Conservation (phyloP, 768 basidiomycete genomes). For the Tylopilus sp. region DNA sequence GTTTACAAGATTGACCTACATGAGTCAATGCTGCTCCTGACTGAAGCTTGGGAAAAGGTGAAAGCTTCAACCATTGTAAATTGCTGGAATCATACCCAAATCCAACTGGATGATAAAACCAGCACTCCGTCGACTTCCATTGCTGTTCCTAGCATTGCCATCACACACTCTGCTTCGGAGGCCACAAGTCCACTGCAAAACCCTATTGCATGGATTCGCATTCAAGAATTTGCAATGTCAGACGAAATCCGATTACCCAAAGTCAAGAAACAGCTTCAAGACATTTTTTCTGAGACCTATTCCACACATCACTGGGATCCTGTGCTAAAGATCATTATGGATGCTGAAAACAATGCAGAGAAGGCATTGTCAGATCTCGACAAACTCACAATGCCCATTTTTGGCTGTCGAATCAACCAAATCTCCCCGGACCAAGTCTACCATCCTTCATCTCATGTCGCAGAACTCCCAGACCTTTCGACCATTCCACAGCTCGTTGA, state of each 20-base stretch:
- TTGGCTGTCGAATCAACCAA: not conserved
- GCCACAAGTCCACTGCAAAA: not conserved
- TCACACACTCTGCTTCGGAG: too few relatives aligned
- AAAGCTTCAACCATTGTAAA: not conserved
- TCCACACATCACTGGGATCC: not conserved
- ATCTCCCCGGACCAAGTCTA: too few relatives aligned
- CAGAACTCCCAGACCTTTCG: not conserved
- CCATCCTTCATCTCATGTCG: not conserved
- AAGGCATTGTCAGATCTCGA: not conserved
- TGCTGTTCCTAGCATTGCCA: not conserved
- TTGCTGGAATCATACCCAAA: too few relatives aligned
- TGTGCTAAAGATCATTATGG: not conserved
- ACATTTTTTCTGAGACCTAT: not conserved
- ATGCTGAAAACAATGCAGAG: not conserved
- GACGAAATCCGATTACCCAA: not conserved
- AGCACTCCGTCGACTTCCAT: not conserved
- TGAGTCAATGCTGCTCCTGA: not conserved
- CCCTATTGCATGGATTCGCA: not conserved
- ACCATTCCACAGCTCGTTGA: not conserved
- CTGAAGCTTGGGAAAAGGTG: conserved; percentile 3
- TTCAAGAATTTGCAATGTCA: too few relatives aligned
- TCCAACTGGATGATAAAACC: not conserved
- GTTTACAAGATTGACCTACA: not conserved
- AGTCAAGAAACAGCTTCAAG: not conserved
- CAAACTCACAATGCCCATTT: not conserved